A percentile compares a stretch with the other conserved stretches of the same genome.
phyloP scores from a whole-genome alignment of 371 early-diverging fungal species.

The Mortierella sp. region DNA sequence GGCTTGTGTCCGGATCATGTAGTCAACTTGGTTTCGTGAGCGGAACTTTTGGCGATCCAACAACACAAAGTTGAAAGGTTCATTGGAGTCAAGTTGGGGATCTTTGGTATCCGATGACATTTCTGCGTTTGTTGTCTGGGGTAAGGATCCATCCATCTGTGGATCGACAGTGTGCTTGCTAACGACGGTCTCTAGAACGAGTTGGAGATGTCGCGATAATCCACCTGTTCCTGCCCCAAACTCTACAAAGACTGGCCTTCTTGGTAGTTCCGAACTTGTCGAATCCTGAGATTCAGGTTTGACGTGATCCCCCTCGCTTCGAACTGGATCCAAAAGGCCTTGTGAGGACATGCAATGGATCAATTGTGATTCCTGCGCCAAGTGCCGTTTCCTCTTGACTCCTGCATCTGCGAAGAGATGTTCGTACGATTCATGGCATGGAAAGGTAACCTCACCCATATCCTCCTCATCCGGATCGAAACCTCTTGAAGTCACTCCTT shows the following conservation, averaged over 20 bases:
- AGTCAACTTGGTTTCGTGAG: constrained; percentile 49
- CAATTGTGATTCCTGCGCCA: constrained; percentile 47
- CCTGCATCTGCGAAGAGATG: constrained; percentile 41
- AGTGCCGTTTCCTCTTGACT: constrained; percentile 42
- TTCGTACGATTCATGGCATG: constrained; percentile 40
- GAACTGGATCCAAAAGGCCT: constrained; percentile 22
- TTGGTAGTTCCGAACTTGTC: neutral
- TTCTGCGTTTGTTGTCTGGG: neutral
- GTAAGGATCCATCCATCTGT: too few species aligned
- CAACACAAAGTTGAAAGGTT: constrained; percentile 43
- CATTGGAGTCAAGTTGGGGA: neutral
- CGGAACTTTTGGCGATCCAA: constrained; percentile 50
- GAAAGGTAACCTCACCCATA: constrained; percentile 6
- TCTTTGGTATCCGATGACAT: neutral
- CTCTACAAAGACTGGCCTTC: constrained; percentile 37
- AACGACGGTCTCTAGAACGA: constrained; percentile 32
- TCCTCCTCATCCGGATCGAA: neutral
- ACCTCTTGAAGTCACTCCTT: too few species aligned
- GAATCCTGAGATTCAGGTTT: too few species aligned
- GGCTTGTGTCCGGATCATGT: constrained; percentile 50
- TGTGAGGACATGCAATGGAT: constrained; percentile 29
- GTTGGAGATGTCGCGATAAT: constrained; percentile 41
- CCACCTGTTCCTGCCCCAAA: constrained; percentile 54
- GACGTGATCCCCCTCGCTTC: too few species aligned
- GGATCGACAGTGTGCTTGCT: neutral